Evolutionary conservation across 2,329 filamentous ascomycete species (phyloP).

Genomic region (Colletotrichum scovillei): DNA sequence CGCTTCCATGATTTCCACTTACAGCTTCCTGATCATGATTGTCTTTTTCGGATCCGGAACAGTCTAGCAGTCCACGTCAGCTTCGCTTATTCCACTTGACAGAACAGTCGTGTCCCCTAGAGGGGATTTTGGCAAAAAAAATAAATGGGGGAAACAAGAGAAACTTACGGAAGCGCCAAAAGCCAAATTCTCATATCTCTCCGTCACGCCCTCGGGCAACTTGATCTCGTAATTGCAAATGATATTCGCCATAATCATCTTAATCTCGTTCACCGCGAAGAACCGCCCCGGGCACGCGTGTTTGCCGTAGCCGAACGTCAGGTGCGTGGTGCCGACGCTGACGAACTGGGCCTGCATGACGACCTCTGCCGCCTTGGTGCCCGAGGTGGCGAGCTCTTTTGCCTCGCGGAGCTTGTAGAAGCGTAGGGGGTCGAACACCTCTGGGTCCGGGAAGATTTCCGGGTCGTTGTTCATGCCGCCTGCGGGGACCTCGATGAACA

Average conservation of each 20-base stretch:
- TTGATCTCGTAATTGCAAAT: conserved; percentile 35
- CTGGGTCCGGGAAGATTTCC: conserved; percentile 49
- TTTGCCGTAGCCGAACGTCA: conserved; percentile 37
- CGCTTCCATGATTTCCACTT: not conserved
- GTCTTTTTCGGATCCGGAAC: conserved; percentile 22
- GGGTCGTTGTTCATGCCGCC: conserved; percentile 50
- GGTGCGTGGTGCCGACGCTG: conserved; percentile 43
- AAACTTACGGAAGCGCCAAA: conserved; percentile 19
- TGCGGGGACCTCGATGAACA: conserved; percentile 53
- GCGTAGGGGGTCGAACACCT: conserved; percentile 60
- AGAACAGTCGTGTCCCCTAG: accelerated
- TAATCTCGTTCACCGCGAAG: conserved; percentile 38
- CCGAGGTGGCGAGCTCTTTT: conserved; percentile 24
- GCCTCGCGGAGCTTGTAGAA: conserved; percentile 57
- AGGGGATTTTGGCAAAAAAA: too few species aligned
- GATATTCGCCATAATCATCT: conserved; percentile 36
- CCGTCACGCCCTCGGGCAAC: conserved; percentile 17
- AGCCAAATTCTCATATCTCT: conserved; percentile 11
- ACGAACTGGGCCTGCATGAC: conserved; percentile 52
- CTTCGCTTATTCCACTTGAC: not conserved
- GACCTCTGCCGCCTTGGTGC: conserved; percentile 34
- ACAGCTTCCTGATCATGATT: conserved; percentile 27
- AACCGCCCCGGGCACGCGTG: conserved; percentile 36
- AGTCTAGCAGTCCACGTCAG: conserved; percentile 5
- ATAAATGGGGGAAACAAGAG: too few species aligned